Percentiles rank a stretch among this genome's conserved stretches.
Evolutionary conservation across 371 early-diverging fungal genomes (phyloP).

Genomic region (Mucor plumbeus): DNA sequence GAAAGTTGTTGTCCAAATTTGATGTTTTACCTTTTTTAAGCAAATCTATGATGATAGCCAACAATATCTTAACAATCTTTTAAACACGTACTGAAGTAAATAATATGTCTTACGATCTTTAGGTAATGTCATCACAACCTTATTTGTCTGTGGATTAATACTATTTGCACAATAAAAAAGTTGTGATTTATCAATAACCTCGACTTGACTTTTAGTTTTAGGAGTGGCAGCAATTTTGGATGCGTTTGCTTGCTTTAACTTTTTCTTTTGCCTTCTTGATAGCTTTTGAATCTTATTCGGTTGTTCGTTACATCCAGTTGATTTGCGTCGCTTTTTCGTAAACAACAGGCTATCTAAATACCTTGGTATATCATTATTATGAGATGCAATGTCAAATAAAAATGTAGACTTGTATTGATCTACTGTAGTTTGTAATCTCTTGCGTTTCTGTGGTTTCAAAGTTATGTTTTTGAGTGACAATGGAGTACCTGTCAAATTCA

Average conservation of each 20-base stretch:
- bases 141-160: background rate
- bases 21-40: background rate
- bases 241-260: background rate
- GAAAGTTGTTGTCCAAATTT: background rate
- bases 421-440: background rate
- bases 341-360: background rate
- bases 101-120: background rate
- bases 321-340: background rate
- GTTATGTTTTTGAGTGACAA: background rate
- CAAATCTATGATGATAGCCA: background rate
- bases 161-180: background rate
- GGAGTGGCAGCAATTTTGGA: no score
- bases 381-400: background rate
- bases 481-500: slow-evolving; percentile 2
- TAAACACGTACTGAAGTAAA: background rate
- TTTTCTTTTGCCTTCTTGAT: slow-evolving; percentile 13
- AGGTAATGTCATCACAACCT: background rate
- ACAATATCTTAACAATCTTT: no score
- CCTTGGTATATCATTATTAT: background rate
- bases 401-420: slow-evolving; percentile 4
- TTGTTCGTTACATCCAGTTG: no score
- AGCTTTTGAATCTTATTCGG: background rate
- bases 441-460: background rate
- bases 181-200: background rate
- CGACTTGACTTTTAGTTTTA: background rate